These are phyloP conservation scores for Scedosporium apiospermum DNA, from an alignment of 2,329 filamentous ascomycete species.

Conservation along the genomic window DNA sequence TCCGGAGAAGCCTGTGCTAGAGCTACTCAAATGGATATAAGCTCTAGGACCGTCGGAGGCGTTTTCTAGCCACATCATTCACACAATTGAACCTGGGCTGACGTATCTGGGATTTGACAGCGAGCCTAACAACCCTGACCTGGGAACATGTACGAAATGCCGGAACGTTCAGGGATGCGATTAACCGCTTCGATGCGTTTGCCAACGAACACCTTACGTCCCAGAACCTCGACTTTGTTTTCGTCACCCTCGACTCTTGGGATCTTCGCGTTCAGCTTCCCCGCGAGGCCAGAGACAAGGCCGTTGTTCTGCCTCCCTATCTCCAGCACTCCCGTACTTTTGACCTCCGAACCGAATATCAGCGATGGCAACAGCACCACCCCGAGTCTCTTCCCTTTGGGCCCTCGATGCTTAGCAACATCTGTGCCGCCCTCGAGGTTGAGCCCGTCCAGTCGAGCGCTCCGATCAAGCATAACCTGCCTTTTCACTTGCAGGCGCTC, in stretches of 20 bases:
- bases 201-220: slow-evolving; percentile 82
- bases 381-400: slow-evolving; percentile 96
- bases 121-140: slow-evolving; percentile 92
- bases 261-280: slow-evolving; percentile 96
- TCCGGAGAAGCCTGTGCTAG: neutral
- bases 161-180: slow-evolving; percentile 92
- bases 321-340: slow-evolving; percentile 97
- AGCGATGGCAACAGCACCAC: slow-evolving; percentile 97
- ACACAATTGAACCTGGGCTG: slow-evolving; percentile 3
- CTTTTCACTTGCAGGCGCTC: slow-evolving; percentile 92
- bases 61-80: neutral
- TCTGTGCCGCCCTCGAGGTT: slow-evolving; percentile 95
- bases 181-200: slow-evolving; percentile 90
- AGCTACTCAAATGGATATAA: neutral
- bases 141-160: slow-evolving; percentile 99
- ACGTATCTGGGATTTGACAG: slow-evolving; percentile 31
- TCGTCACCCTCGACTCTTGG: slow-evolving; percentile 97
- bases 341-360: slow-evolving; percentile 93
- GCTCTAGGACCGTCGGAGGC: neutral
- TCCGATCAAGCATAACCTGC: slow-evolving; percentile 96
- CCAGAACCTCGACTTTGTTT: slow-evolving; percentile 93
- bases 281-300: slow-evolving; percentile 95
- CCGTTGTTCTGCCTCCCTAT: slow-evolving; percentile 91
- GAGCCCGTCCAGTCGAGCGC: slow-evolving; percentile 96
- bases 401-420: slow-evolving; percentile 90